These are phyloP conservation scores for Citrus maxima DNA, from an alignment of 345 rosid genomes.

Conservation along the genomic window DNA sequence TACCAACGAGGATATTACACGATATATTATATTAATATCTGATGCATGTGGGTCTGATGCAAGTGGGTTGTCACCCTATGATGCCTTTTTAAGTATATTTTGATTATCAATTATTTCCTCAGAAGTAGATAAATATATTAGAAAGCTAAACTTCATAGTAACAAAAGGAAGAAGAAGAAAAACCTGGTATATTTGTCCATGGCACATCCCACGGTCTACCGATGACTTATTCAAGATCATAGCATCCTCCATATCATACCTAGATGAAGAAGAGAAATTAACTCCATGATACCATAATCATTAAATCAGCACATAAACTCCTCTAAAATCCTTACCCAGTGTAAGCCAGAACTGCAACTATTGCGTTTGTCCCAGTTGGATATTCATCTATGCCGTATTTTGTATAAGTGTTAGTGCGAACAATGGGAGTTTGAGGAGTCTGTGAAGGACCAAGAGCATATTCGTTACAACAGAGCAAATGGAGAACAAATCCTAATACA, in stretches of 20 bases:
- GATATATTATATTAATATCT: neutral
- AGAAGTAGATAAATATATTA: neutral
- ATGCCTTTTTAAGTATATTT: neutral
- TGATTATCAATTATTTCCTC: neutral
- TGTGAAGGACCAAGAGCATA: conserved; percentile 34
- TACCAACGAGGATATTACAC: neutral
- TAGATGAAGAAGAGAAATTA: conserved; percentile 23
- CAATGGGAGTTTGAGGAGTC: conserved; percentile 98
- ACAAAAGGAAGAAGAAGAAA: neutral
- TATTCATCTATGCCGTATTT: conserved; percentile 73
- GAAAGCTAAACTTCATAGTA: neutral
- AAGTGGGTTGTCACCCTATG: neutral
- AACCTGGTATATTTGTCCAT: conserved; percentile 97
- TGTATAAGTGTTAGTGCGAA: conserved; percentile 70
- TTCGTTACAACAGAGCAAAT: neutral
- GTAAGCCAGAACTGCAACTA: conserved; percentile 94
- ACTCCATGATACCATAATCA: neutral
- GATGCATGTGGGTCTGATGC: neutral
- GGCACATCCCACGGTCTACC: conserved; percentile 93
- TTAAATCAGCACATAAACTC: neutral
- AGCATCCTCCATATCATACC: conserved; percentile 99
- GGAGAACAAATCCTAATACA: conserved; percentile 2
- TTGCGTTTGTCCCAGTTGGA: conserved; percentile 96
- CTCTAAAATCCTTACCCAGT: conserved; percentile 58
- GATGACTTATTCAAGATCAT: conserved; percentile 97